Conservation (phyloP, 306 rosid species). For the Arachis stenosperma region DNA sequence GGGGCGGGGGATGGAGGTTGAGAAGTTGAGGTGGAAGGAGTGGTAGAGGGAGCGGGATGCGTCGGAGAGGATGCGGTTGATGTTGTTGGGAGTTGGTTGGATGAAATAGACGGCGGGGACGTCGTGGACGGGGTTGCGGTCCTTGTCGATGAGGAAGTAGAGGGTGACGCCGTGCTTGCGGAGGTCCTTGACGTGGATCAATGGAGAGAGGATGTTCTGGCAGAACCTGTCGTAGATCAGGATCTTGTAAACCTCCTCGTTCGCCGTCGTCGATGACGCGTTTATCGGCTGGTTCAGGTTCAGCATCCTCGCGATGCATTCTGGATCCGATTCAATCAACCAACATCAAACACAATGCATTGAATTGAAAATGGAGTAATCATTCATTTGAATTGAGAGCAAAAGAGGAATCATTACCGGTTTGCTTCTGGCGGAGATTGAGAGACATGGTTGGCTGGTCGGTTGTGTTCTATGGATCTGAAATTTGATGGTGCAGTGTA, state of each 20-base stretch:
- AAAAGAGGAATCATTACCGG: conserved; percentile 27
- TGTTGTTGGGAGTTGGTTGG: conserved; percentile 67
- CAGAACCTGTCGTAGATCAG: conserved; percentile 86
- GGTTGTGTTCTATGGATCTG: neutral
- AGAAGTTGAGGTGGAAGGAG: conserved; percentile 75
- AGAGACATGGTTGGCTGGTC: conserved; percentile 27
- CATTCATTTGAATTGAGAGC: neutral
- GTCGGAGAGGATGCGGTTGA: conserved; percentile 77
- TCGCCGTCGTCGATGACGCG: conserved; percentile 71
- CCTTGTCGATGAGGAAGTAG: conserved; percentile 85
- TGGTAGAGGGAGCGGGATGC: conserved; percentile 76
- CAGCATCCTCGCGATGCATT: conserved; percentile 87
- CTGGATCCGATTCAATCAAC: conserved; percentile 45
- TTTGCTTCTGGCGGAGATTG: conserved; percentile 46
- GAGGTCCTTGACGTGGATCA: conserved; percentile 90
- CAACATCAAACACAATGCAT: neutral
- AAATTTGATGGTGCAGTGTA: neutral
- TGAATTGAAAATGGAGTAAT: neutral
- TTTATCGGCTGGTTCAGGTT: conserved; percentile 88
- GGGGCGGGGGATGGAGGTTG: conserved; percentile 85
- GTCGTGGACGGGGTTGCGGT: conserved; percentile 83
- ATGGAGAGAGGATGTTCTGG: conserved; percentile 83
- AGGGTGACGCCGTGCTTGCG: conserved; percentile 97
- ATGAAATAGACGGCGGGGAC: conserved; percentile 96
- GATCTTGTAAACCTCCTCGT: conserved; percentile 92